Conservation (phyloP, 768 basidiomycete species). For the Leccinum ochraceum region DNA sequence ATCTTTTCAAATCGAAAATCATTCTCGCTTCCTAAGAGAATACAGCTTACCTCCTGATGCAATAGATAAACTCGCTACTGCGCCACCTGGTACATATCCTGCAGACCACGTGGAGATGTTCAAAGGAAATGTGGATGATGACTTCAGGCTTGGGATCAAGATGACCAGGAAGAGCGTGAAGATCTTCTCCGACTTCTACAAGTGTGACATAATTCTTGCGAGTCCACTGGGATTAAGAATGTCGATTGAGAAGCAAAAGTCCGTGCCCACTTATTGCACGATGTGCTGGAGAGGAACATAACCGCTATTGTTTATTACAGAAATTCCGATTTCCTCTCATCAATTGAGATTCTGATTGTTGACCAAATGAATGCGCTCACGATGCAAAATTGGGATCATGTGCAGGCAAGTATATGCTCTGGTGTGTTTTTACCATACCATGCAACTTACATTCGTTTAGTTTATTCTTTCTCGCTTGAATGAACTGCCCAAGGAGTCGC, state of each 20-base stretch:
- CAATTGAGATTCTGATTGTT: constrained; percentile 86
- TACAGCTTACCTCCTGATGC: constrained; percentile 80
- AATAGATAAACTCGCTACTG: constrained; percentile 75
- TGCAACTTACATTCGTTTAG: constrained; percentile 40
- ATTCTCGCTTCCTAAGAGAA: constrained; percentile 76
- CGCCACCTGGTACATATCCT: constrained; percentile 78
- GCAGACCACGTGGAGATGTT: constrained; percentile 91
- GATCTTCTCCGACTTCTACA: constrained; percentile 88
- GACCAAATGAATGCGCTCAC: constrained; percentile 91
- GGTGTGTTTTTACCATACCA: neutral
- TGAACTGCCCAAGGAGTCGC: constrained; percentile 89
- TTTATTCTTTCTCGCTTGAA: constrained; percentile 86
- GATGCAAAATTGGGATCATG: constrained; percentile 99
- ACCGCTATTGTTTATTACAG: constrained; percentile 39
- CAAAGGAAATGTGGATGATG: constrained; percentile 96
- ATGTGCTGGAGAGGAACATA: neutral
- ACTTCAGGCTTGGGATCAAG: constrained; percentile 90
- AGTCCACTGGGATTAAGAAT: constrained; percentile 91
- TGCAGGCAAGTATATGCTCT: constrained; percentile 60
- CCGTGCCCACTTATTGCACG: constrained; percentile 27
- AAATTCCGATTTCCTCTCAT: constrained; percentile 88
- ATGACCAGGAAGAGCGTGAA: constrained; percentile 90
- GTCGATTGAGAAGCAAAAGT: constrained; percentile 95
- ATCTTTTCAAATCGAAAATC: constrained; percentile 85
- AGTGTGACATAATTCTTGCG: constrained; percentile 88